Percentiles rank a stretch among this genome's conserved stretches.
Evolutionary conservation across 2,329 filamentous ascomycete genomes (phyloP).

Genomic region (Fusarium penzigii): DNA sequence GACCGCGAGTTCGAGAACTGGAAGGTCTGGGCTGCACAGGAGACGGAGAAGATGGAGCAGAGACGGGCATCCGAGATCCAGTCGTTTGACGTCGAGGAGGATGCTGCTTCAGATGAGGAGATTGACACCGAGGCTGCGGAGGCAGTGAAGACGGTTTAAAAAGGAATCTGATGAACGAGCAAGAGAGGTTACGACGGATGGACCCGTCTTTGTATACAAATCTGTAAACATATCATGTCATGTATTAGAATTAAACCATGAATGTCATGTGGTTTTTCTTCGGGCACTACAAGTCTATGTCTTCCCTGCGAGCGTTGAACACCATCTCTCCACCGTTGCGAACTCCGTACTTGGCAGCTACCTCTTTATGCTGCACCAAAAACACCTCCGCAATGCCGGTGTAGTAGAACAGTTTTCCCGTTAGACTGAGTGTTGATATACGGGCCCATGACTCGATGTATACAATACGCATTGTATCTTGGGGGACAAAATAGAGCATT

Average conservation of each 20-base stretch:
- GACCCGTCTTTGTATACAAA: constrained; percentile 25
- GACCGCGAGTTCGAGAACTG: constrained; percentile 78
- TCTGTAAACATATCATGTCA: constrained; percentile 24
- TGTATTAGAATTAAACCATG: constrained; percentile 22
- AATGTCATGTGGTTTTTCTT: constrained; percentile 12
- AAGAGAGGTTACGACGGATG: constrained; percentile 10
- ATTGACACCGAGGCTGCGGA: constrained; percentile 25
- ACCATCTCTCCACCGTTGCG: constrained; percentile 42
- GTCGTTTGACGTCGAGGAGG: constrained; percentile 42
- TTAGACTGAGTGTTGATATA: constrained; percentile 79
- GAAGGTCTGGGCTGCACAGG: constrained; percentile 72
- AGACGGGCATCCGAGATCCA: constrained; percentile 44
- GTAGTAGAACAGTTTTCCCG: constrained; percentile 71
- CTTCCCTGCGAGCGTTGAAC: constrained; percentile 37
- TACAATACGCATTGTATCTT: constrained; percentile 67
- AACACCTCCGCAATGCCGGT: constrained; percentile 71
- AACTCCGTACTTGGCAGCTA: constrained; percentile 52
- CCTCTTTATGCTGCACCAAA: constrained; percentile 75
- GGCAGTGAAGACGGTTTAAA: constrained; percentile 16
- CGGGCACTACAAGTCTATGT: constrained; percentile 4
- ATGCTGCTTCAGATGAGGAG: constrained; percentile 26
- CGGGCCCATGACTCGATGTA: constrained; percentile 95
- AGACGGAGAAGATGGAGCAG: constrained; percentile 45
- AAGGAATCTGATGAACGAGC: background rate
- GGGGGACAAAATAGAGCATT: constrained; percentile 45